Evolutionary conservation across 352 stramenopile genomes (phyloP).

Genomic region (Phytophthora colocasiae): DNA sequence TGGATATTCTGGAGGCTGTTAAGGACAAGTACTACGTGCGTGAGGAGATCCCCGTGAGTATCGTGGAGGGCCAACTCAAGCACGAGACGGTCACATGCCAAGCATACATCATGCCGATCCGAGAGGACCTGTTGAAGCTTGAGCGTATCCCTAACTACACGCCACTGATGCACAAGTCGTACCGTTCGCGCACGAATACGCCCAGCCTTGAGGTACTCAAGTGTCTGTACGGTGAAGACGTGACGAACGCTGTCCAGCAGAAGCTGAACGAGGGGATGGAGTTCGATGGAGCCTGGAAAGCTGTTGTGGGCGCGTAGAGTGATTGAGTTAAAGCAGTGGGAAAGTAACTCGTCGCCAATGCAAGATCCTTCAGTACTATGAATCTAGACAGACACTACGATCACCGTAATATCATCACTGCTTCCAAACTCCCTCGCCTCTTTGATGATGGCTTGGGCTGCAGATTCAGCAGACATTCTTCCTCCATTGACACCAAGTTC

Average conservation of each 20-base stretch:
- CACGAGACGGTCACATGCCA: conserved; percentile 53
- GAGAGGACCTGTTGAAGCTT: conserved; percentile 59
- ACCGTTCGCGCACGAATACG: conserved; percentile 48
- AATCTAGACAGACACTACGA: conserved; percentile 59
- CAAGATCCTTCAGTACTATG: conserved; percentile 12
- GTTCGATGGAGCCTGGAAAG: conserved; percentile 57
- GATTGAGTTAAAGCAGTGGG: too few species aligned
- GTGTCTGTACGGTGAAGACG: conserved; percentile 60
- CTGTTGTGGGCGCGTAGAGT: conserved; percentile 32
- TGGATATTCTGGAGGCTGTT: conserved; percentile 83
- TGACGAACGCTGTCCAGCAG: conserved; percentile 45
- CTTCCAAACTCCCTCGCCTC: conserved; percentile 61
- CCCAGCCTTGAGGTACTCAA: conserved; percentile 61
- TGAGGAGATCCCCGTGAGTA: conserved; percentile 63
- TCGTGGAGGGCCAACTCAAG: conserved; percentile 49
- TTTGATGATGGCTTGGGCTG: conserved; percentile 60
- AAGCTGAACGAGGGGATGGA: conserved; percentile 49
- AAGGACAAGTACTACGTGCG: conserved; percentile 72
- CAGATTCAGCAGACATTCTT: conserved; percentile 42
- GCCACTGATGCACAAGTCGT: conserved; percentile 51
- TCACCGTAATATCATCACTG: conserved; percentile 69
- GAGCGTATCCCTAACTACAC: conserved; percentile 63
- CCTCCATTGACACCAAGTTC: conserved; percentile 32
- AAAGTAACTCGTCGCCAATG: conserved; percentile 2
- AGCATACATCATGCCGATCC: conserved; percentile 65